These are phyloP conservation scores for Didymella segeticola DNA, from an alignment of 2,329 filamentous ascomycete species.

Conservation along the genomic window DNA sequence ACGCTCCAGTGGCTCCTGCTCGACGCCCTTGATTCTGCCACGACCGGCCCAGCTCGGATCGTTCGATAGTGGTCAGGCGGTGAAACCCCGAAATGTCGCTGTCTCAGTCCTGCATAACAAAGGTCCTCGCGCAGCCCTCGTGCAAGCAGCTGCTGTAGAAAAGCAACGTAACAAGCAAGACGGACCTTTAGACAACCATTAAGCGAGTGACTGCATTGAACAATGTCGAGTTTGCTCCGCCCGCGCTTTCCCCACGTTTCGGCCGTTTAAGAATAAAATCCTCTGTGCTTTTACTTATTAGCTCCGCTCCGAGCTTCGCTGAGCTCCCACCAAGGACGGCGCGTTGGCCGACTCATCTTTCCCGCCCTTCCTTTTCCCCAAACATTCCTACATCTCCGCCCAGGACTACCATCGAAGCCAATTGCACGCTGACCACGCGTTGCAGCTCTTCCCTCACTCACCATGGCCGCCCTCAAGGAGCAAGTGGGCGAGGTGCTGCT, in stretches of 20 bases:
- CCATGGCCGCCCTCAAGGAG: slow-evolving; percentile 71
- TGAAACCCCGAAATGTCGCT: slow-evolving; percentile 12
- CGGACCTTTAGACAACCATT: background rate
- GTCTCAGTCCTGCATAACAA: slow-evolving; percentile 11
- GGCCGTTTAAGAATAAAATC: slow-evolving; percentile 33
- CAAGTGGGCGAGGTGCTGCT: slow-evolving; percentile 67
- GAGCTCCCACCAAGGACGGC: slow-evolving; percentile 29
- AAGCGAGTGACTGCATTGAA: background rate
- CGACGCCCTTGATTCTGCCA: slow-evolving; percentile 6
- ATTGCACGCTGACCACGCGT: slow-evolving; percentile 34
- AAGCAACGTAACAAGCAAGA: background rate
- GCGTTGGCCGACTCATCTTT: slow-evolving; percentile 32
- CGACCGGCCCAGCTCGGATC: slow-evolving; percentile 19
- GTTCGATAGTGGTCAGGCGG: slow-evolving; percentile 21
- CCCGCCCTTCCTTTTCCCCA: slow-evolving; percentile 20
- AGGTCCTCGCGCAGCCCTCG: slow-evolving; percentile 1
- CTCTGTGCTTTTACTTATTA: too few relatives aligned
- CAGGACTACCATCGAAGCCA: slow-evolving; percentile 25
- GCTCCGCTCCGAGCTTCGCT: slow-evolving; percentile 41
- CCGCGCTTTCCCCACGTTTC: slow-evolving; percentile 41
- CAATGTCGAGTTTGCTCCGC: background rate
- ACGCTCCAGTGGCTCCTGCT: slow-evolving; percentile 19
- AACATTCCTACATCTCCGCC: slow-evolving; percentile 21
- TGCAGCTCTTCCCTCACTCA: slow-evolving; percentile 20
- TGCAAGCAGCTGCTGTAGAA: slow-evolving; percentile 10